phyloP scores from a whole-genome alignment of 441 rosid genomes.

The Rhodomyrtus psidioides region DNA sequence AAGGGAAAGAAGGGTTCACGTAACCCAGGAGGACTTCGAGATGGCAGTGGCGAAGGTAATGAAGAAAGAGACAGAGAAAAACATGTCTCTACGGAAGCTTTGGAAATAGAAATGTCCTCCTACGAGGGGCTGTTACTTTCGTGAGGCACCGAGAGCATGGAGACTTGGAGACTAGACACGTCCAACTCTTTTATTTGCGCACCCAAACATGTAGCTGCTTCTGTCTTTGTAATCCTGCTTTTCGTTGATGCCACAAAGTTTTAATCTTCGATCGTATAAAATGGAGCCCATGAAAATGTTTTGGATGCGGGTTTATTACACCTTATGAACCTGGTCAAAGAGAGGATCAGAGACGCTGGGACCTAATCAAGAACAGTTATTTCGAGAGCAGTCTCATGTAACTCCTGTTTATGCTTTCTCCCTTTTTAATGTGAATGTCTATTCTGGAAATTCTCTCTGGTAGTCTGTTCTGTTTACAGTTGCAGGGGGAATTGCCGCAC shows the following conservation, averaged over 20 bases:
- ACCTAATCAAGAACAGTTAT: background rate
- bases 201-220: background rate
- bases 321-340: background rate
- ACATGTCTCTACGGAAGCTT: slow-evolving; percentile 83
- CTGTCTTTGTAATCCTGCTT: background rate
- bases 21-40: slow-evolving; percentile 81
- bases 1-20: slow-evolving; percentile 80
- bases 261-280: background rate
- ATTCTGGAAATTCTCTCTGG: background rate
- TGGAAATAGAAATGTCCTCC: slow-evolving; percentile 40
- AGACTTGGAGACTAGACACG: background rate
- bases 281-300: background rate
- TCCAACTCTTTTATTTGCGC: background rate
- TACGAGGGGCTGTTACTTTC: background rate
- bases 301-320: background rate
- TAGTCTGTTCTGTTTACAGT: background rate
- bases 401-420: background rate
- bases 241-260: background rate
- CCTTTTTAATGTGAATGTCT: background rate
- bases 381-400: background rate
- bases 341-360: background rate
- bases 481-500: background rate
- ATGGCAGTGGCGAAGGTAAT: slow-evolving; percentile 91
- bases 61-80: slow-evolving; percentile 96
- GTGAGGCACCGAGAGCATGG: background rate